These are phyloP conservation scores for Sporothrix pseudoabietina DNA, from an alignment of 2,329 filamentous ascomycete species.

Conservation along the genomic window DNA sequence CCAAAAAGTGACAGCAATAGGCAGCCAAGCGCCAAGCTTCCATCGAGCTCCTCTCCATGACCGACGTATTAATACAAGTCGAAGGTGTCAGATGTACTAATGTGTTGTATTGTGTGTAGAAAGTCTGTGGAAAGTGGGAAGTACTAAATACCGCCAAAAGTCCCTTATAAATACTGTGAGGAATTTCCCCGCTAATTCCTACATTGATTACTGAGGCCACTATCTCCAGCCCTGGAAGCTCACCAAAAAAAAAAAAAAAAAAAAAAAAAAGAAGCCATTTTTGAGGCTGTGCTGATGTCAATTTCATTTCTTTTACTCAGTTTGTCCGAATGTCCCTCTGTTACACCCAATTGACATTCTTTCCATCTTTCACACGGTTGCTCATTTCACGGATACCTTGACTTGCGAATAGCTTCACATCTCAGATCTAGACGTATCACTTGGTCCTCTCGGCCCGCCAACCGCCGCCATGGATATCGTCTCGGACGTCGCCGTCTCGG, in stretches of 20 bases:
- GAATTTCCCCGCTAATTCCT: too few species aligned
- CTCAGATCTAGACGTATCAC: neutral
- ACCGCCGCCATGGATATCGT: neutral
- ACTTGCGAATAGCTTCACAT: conserved; percentile 17
- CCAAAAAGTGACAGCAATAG: neutral
- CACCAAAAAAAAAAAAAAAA: neutral
- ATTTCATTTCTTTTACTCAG: neutral
- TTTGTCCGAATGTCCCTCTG: neutral
- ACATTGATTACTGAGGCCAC: too few species aligned
- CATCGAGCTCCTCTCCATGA: neutral
- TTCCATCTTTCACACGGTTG: neutral
- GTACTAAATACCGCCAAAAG: too few species aligned
- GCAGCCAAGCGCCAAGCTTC: conserved; percentile 16
- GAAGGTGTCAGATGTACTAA: too few species aligned
- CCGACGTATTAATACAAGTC: neutral
- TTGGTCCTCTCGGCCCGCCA: neutral
- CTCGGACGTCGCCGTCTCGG: neutral
- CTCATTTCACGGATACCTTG: neutral
- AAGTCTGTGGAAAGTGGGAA: too few species aligned
- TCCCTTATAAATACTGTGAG: too few species aligned
- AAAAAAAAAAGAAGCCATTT: neutral
- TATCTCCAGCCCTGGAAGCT: too few species aligned
- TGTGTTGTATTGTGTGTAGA: too few species aligned
- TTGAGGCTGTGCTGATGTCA: neutral
- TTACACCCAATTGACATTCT: neutral